A percentile compares a stretch with the other conserved stretches of the same genome.
phyloP scores from a whole-genome alignment of 2,329 filamentous ascomycete species.

The Curvularia sp. region DNA sequence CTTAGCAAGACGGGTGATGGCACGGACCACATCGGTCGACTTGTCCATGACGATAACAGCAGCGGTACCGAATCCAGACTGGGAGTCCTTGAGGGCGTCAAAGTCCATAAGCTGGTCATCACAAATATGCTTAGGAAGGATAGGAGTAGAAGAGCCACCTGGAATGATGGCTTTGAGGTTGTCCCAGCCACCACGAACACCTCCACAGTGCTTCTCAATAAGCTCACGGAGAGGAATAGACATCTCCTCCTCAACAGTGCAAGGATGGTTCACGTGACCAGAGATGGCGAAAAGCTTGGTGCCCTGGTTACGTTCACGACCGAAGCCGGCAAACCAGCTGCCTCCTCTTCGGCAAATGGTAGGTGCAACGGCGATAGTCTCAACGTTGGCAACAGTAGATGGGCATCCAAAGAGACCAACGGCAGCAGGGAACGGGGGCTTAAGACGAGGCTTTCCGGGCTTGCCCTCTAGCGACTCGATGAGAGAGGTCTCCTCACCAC shows the following conservation, averaged over 20 bases:
- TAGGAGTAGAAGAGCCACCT: constrained; percentile 94
- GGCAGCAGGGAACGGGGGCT: constrained; percentile 97
- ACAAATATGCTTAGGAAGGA: constrained; percentile 87
- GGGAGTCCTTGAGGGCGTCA: constrained; percentile 95
- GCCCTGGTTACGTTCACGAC: constrained; percentile 93
- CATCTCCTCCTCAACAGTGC: constrained; percentile 99
- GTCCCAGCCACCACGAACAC: constrained; percentile 96
- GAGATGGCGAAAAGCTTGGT: constrained; percentile 99
- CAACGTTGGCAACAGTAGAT: constrained; percentile 96
- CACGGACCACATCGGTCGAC: constrained; percentile 92
- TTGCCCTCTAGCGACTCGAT: constrained; percentile 99
- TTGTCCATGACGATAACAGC: constrained; percentile 99
- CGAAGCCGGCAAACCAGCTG: constrained; percentile 91
- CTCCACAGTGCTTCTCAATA: constrained; percentile 97
- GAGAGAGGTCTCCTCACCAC: constrained; percentile 95
- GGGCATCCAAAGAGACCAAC: constrained; percentile 98
- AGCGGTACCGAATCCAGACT: constrained; percentile 95
- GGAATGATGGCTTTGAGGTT: constrained; percentile 95
- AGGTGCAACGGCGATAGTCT: constrained; percentile 93
- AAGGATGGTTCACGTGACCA: constrained; percentile 97
- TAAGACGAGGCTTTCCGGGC: constrained; percentile 96
- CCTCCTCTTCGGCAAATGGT: constrained; percentile 94
- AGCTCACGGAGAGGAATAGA: constrained; percentile 94
- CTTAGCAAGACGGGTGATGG: constrained; percentile 88
- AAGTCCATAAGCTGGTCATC: constrained; percentile 99